Conservation (phyloP, 306 rosid genomes). For the Vachellia collinsii region DNA sequence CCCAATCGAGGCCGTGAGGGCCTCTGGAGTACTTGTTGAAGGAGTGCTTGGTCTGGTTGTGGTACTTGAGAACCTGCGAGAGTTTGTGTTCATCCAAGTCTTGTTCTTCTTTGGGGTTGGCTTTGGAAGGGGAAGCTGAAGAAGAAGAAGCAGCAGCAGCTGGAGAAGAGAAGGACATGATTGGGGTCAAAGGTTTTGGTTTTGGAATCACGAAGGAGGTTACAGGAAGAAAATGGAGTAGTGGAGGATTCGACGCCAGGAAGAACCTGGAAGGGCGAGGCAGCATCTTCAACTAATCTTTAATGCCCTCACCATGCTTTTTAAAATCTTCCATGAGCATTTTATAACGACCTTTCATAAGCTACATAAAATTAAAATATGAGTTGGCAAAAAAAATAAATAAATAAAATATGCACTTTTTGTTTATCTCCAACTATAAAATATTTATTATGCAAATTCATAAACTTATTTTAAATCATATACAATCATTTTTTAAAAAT, state of each 20-base stretch:
- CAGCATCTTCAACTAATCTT: conserved; percentile 35
- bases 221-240: conserved; percentile 51
- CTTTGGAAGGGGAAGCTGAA: conserved; percentile 35
- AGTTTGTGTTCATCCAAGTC: conserved; percentile 50
- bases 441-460: too few relatives aligned
- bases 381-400: too few relatives aligned
- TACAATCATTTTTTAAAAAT: too few relatives aligned
- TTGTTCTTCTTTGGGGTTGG: conserved; percentile 35
- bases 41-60: conserved; percentile 78
- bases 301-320: not conserved
- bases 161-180: conserved; percentile 57
- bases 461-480: too few relatives aligned
- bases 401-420: too few relatives aligned
- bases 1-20: conserved; percentile 93
- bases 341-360: not conserved
- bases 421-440: too few relatives aligned
- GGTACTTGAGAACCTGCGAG: conserved; percentile 65
- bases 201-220: conserved; percentile 31
- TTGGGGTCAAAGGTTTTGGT: conserved; percentile 21
- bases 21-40: conserved; percentile 77
- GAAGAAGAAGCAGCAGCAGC: conserved; percentile 52
- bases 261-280: conserved; percentile 41
- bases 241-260: conserved; percentile 30
- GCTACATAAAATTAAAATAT: too few relatives aligned
- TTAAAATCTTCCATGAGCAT: not conserved